Evolutionary conservation across 805 yeast genomes (phyloP).

Genomic region (Ogataea salicorniae): DNA sequence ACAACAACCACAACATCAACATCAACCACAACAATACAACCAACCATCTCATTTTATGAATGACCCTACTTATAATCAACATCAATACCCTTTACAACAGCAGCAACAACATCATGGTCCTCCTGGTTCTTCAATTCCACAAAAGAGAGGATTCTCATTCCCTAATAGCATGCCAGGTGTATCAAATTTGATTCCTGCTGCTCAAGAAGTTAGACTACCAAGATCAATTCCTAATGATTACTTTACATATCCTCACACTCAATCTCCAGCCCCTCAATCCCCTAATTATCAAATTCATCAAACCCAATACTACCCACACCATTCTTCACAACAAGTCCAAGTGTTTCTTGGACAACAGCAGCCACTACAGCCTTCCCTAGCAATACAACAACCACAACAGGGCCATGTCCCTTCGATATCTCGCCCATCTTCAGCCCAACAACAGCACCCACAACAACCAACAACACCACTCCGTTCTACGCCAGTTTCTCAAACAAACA

Average conservation of each 20-base stretch:
- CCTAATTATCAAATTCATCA: slow-evolving; percentile 2
- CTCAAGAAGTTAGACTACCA: background rate
- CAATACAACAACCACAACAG: background rate
- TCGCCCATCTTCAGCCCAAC: slow-evolving; percentile 6
- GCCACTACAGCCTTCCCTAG: slow-evolving; percentile 4
- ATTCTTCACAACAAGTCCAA: slow-evolving; percentile 1
- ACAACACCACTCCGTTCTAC: slow-evolving; percentile 12
- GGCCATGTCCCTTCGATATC: background rate
- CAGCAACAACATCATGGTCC: background rate
- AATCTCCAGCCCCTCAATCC: slow-evolving; percentile 8
- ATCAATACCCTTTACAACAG: background rate
- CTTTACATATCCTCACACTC: background rate
- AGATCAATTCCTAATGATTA: too few relatives aligned
- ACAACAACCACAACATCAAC: background rate
- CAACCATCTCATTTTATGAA: background rate
- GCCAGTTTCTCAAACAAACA: slow-evolving; percentile 6
- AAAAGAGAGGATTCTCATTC: background rate
- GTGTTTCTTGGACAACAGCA: slow-evolving; percentile 3
- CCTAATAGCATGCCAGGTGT: too few relatives aligned
- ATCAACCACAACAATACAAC: background rate
- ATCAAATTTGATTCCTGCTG: background rate
- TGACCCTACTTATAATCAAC: background rate
- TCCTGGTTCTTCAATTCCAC: slow-evolving; percentile 1
- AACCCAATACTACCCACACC: slow-evolving; percentile 1
- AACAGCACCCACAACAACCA: background rate